Evolutionary conservation across 140 eudicot species (phyloP), one percentile per base, ranked within the genome.

Genomic region (Erigeron philadelphicus): DNA sequence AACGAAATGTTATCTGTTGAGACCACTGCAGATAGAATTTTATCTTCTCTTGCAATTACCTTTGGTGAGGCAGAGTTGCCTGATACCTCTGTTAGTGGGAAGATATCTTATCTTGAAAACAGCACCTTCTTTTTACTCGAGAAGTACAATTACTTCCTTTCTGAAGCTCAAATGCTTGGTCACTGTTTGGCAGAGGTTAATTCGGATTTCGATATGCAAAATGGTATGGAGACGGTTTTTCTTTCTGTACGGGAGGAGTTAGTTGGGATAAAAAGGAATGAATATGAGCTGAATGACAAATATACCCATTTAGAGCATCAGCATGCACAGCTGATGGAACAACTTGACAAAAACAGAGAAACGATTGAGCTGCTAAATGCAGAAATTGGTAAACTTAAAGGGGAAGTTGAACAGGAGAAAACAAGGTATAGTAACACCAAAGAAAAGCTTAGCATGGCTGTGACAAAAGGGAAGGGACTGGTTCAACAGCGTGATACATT

Each of bases 371-470:
- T 76, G 72, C 67, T 72, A 49, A 86, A 80, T 75, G 87, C 78
- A 67, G 87, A 88, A 46, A 79, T 86, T 12, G 81, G 48, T 75
- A 84, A 83, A 68, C 84, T 87, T 10, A 75, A 77, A 71, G 84
- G 78, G 21, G 98, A 89, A 80, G 82, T 87, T 66, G 99, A 89
- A 66, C 94, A 93, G 72, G 98, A 93, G 81, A 93, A 68, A 80
- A 80, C 63, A 15, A 81, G 88, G 64, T 87, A 79, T 77, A 70
- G 64, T 40, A 94, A 85, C 73, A 78, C 97, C 12, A 94, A 94
- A 73, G 95, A 89, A 78, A 94, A 94, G 75, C 95, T 94, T 66
- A 82, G 95, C 76, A 55, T 94, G 85, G 99, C 99, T 52, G 99
- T 89, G 72, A 87, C 99, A 58, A 93, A 89, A 72, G 99, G 99